These are phyloP conservation scores for Penicillium bovifimosum DNA, from an alignment of 495 filamentous ascomycete species.

Conservation along the genomic window DNA sequence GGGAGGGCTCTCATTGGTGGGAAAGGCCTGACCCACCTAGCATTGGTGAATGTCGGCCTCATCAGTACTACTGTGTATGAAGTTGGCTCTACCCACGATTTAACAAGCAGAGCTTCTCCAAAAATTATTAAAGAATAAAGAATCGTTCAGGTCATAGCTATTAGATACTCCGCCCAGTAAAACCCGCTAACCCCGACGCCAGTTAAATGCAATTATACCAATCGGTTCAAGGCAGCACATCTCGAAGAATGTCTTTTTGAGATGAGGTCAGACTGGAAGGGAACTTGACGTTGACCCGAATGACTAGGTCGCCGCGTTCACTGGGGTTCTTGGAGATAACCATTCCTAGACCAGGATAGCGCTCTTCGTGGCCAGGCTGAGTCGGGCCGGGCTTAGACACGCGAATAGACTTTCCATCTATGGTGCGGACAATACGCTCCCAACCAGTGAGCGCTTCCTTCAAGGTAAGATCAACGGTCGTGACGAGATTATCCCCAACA, in stretches of 20 bases:
- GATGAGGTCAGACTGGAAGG: constrained; percentile 64
- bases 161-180: constrained; percentile 11
- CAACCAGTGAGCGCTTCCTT: constrained; percentile 97
- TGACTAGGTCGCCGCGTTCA: constrained; percentile 78
- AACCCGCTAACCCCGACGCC: constrained; percentile 27
- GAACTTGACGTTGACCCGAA: constrained; percentile 90
- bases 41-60: too few relatives aligned
- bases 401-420: constrained; percentile 78
- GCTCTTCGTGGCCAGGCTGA: constrained; percentile 69
- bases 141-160: constrained; percentile 7
- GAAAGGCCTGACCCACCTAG: too few relatives aligned
- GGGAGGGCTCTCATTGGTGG: too few relatives aligned
- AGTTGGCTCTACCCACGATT: too few relatives aligned
- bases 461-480: constrained; percentile 72
- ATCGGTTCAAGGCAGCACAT: constrained; percentile 54
- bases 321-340: constrained; percentile 81
- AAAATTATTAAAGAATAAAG: not conserved
- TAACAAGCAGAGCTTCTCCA: not conserved
- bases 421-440: constrained; percentile 84
- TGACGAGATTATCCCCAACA: constrained; percentile 77
- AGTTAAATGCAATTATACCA: constrained; percentile 22
- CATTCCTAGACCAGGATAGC: constrained; percentile 85
- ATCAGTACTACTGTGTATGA: too few relatives aligned
- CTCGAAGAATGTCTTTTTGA: constrained; percentile 74
- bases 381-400: constrained; percentile 78